Base-by-base conservation (phyloP, 2,329 filamentous ascomycete species). In the Ophiocordyceps robertsii region DNA sequence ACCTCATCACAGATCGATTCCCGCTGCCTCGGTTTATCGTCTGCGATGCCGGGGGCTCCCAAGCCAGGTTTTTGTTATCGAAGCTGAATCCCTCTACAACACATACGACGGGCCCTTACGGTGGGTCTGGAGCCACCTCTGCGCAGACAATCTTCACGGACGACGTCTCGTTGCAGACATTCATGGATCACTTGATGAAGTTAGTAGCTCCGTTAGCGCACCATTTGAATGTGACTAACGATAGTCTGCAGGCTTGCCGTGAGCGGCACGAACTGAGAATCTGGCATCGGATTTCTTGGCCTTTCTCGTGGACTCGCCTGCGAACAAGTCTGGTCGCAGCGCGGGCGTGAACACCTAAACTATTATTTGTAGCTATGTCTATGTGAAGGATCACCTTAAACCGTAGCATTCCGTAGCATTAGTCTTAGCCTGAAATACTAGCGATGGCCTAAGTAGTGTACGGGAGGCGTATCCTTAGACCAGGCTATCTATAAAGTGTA, bases 121-220 rank as follows among this genome's bases (percentile, higher is more conserved):
- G 92, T 43, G 89, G 88, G 47, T 84, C 90, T 39, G 80, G 84
- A 29, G 74, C 76, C 3, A 85, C 90, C 56, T 89, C 84, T 38
- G 89, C 90, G 9, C 92, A 98, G 65, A 98, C 92, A 6, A 98
- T 98, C 55, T 98, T 98, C 67, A 98, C 92, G 1, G 92, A 98
- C 57, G 92, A 98, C 62, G 92, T 98, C 43, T 95, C 88, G 43
- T 69, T 98, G 58, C 90, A 96, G 65, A 96, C 90, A 1, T 98
- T 98, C 60, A 98, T 98, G 92, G 92, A 98, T 56, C 89, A 96
- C 66, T 70, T 98, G 60, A 98, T 98, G 92, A 98, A 98, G 86
- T 89, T 72, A 66, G 82, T 9, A 29, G 14, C 5, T 2, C 24
- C 19, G 19, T 24, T 8, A 8, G 5, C 16, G 14, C 10, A 16